Evolutionary conservation across 1,139 yeast genomes (phyloP), one percentile per base, ranked within the genome.

Genomic region (Taiozyma sp.): DNA sequence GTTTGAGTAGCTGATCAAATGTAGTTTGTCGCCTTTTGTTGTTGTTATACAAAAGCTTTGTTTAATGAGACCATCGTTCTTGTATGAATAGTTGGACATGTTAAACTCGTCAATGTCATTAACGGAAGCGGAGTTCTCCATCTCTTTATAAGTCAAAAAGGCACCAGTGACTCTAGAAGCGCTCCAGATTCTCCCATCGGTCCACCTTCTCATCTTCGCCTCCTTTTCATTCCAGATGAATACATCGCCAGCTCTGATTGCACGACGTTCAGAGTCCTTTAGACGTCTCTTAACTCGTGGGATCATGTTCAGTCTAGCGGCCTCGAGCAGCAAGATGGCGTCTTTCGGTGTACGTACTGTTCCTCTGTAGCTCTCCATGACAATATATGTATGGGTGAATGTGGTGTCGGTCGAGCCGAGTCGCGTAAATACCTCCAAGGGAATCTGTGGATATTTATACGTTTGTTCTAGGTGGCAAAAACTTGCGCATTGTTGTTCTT

Each of bases 131-230:
- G 70, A 65, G 24, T 16, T 37, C 53, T 78, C 82, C 73, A 83
- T 77, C 63, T 85, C 88, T 52, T 78, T 75, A 64, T 85, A 85
- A 6, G 81, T 77, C 44, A 85, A 68, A 59, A 85, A 85, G 2
- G 80, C 75, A 2, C 88, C 88, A 21, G 78, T 74, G 3, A 85
- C 89, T 56, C 88, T 72, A 0, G 87, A 80, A 3, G 90, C 88
- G 52, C 83, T 76, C 90, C 90, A 85, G 42, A 77, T 72, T 56
- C 76, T 75, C 39, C 90, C 88, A 61, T 85, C 91, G 1, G 91
- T 85, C 91, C 91, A 85, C 42, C 90, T 68, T 56, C 81, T 76
- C 82, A 85, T 84, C 19, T 83, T 86, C 47, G 88, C 81, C 57
- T 80, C 83, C 24, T 76, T 72, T 64, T 85, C 90, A 62, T 81